Evolutionary conservation across 2,329 filamentous ascomycete species (phyloP).

Genomic region (Stachybotrys elegans): DNA sequence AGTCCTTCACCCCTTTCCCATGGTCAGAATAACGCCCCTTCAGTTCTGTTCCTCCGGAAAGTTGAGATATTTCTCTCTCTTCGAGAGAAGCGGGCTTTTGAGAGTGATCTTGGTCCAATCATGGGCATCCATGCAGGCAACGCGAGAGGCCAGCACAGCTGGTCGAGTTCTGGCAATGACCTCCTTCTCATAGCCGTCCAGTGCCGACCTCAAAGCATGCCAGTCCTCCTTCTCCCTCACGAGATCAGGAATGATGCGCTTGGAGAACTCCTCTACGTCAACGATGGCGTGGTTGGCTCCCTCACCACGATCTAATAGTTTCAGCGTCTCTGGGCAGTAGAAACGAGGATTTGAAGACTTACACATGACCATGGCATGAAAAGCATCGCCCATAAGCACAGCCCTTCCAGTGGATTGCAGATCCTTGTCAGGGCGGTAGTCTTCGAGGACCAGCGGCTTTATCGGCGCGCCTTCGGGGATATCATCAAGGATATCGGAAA

Average conservation of each 20-base stretch:
- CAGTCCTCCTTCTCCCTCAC: background rate
- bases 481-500: conserved; percentile 33
- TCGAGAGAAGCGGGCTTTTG: conserved; percentile 32
- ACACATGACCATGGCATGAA: conserved; percentile 59
- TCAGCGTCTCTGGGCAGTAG: accelerated
- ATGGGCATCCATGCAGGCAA: conserved; percentile 51
- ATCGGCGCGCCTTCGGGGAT: conserved; percentile 36
- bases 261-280: conserved; percentile 41
- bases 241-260: conserved; percentile 19
- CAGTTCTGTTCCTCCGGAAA: conserved; percentile 18
- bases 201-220: conserved; percentile 15
- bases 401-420: conserved; percentile 33
- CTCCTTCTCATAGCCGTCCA: conserved; percentile 38
- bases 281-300: conserved; percentile 52
- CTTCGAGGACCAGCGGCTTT: conserved; percentile 40
- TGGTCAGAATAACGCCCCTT: background rate
- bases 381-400: conserved; percentile 48
- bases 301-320: conserved; percentile 45
- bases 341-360: conserved; percentile 18
- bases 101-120: conserved; percentile 36
- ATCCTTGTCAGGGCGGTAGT: conserved; percentile 37
- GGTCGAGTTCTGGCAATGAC: conserved; percentile 37
- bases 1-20: background rate
- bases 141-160: conserved; percentile 44
- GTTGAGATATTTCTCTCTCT: conserved; percentile 27